These are phyloP conservation scores for Candida mesenterica DNA, from an alignment of 1,139 yeast genomes.

Conservation along the genomic window DNA sequence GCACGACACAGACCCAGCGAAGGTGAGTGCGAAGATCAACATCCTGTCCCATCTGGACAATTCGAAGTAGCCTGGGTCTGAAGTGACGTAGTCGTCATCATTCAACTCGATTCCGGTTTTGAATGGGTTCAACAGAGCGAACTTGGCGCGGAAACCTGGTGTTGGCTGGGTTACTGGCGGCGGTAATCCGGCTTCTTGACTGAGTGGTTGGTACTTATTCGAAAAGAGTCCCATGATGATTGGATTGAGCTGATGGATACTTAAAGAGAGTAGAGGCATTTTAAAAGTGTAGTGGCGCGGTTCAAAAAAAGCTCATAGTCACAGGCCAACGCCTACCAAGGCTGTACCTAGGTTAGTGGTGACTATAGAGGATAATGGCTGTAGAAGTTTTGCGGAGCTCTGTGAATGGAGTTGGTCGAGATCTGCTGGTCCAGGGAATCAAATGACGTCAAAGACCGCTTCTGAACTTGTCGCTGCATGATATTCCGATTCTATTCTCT, in stretches of 20 bases:
- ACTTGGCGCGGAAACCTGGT: slow-evolving; percentile 21
- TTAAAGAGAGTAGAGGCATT: not conserved
- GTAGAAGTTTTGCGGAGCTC: too few species aligned
- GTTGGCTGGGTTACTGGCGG: slow-evolving; percentile 37
- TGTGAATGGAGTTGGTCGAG: too few species aligned
- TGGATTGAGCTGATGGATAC: not conserved
- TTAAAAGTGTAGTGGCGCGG: too few species aligned
- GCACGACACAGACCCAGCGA: slow-evolving; percentile 54
- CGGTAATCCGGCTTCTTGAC: slow-evolving; percentile 38
- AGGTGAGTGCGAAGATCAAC: slow-evolving; percentile 53
- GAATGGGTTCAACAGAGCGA: slow-evolving; percentile 43
- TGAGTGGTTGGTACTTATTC: slow-evolving; percentile 30
- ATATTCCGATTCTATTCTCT: too few species aligned
- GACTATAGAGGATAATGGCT: too few species aligned
- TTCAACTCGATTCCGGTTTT: slow-evolving; percentile 19
- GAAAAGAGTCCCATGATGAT: slow-evolving; percentile 9
- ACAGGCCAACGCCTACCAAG: too few species aligned
- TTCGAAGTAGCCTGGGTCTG: slow-evolving; percentile 47
- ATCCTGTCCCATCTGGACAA: slow-evolving; percentile 60
- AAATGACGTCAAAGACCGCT: too few species aligned
- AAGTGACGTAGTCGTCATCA: slow-evolving; percentile 46
- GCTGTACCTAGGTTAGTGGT: too few species aligned
- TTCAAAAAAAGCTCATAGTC: too few species aligned
- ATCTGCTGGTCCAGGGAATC: too few species aligned
- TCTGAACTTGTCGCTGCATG: too few species aligned